Evolutionary conservation across 306 rosid species (phyloP), one percentile per base, ranked within the genome.

Genomic region (Mucuna pruriens): DNA sequence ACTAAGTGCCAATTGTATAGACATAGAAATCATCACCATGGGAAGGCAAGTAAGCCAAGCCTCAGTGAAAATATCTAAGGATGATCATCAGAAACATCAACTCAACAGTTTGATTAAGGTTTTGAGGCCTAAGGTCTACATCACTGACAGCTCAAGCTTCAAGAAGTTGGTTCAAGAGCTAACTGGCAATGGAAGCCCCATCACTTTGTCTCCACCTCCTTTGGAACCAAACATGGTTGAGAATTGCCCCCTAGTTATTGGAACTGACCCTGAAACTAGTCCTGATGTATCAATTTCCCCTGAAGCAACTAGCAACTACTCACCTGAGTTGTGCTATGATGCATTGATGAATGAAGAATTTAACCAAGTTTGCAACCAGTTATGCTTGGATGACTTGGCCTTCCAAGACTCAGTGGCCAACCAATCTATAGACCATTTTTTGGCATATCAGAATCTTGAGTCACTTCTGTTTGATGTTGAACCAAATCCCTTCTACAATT

Each of bases 121-220:
- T 46, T 71, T 87, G 71, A 65, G 76, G 77, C 90, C 90, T 5
- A 85, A 79, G 55, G 90, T 87, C 68, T 85, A 84, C 78, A 87
- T 87, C 83, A 87, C 81, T 55, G 84, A 79, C 64, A 85, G 39
- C 80, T 79, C 90, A 72, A 71, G 78, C 12, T 87, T 87, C 86
- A 87, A 87, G 79, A 80, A 79, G 72, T 70, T 87, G 57, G 90
- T 87, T 71, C 90, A 87, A 79, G 88, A 87, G 49, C 71, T 87
- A 70, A 87, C 90, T 75, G 88, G 90, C 19, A 87, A 82, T 71
- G 62, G 44, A 78, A 75, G 62, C 68, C 61, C 83, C 48, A 78
- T 62, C 67, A 57, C 68, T 67, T 46, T 55, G 46, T 54, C 84
- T 10, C 58, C 83, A 58, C 36, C 82, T 15, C 6, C 76, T 51